These are phyloP conservation scores for Boletellus sp. DNA, from an alignment of 1,284 basidiomycete species.

Conservation along the genomic window DNA sequence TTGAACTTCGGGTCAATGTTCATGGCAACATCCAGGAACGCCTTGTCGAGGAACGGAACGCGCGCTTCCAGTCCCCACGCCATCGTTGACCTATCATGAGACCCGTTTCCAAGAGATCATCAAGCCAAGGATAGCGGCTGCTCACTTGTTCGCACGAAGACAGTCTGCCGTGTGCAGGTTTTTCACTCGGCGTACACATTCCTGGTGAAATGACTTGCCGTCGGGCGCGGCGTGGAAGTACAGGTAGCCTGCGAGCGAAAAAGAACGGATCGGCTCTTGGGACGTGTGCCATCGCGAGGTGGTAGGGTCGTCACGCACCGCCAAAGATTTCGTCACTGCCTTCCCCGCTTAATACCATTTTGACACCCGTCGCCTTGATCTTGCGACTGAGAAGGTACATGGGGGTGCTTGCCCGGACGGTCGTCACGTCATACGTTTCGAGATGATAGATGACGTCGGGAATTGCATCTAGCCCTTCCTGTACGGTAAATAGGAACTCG, in stretches of 20 bases:
- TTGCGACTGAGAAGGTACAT: constrained; percentile 97
- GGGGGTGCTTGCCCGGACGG: constrained; percentile 94
- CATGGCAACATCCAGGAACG: constrained; percentile 94
- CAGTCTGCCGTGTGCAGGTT: constrained; percentile 98
- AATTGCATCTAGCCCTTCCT: constrained; percentile 96
- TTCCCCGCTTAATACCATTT: constrained; percentile 99
- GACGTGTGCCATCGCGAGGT: not conserved
- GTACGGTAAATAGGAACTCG: constrained; percentile 97
- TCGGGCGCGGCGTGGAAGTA: constrained; percentile 99
- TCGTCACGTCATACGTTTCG: constrained; percentile 99
- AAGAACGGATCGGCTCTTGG: constrained; percentile 1
- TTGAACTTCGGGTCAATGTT: constrained; percentile 87
- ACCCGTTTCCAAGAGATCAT: not conserved
- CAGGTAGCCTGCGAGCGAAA: constrained; percentile 70
- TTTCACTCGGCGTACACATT: constrained; percentile 93
- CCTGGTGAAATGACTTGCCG: constrained; percentile 88
- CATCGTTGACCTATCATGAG: constrained; percentile 88
- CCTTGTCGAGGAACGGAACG: constrained; percentile 98
- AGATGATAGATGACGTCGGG: constrained; percentile 98
- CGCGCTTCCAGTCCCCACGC: constrained; percentile 99
- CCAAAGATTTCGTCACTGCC: constrained; percentile 98
- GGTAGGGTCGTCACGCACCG: constrained; percentile 45
- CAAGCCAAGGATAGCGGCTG: constrained; percentile 1
- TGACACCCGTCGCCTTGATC: constrained; percentile 99
- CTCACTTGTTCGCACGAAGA: constrained; percentile 94